Base-by-base conservation (phyloP, 169 alveolate species). In the Eimeria nieschulzi region DNA sequence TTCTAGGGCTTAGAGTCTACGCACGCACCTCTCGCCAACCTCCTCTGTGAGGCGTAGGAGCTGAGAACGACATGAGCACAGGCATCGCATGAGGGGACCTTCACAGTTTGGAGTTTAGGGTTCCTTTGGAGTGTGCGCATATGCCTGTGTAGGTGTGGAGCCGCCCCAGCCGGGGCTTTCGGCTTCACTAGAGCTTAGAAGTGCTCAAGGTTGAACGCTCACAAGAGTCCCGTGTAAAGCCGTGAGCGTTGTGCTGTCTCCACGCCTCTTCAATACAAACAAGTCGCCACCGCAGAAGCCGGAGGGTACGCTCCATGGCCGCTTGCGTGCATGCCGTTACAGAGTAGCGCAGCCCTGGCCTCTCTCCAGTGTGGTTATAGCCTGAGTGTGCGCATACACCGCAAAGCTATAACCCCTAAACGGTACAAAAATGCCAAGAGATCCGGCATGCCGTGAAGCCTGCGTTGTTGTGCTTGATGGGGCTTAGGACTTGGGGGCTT, bases 241-340 rank as follows among this genome's bases (percentile, higher is more conserved):
- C 88, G 59, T 82, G 91, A 33, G 91, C 83, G 53, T 39, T 78
- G 83, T 88, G 93, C 59, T 88, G 93, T n/a, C 83, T 61, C 83
- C 85, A 33, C 64, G 93, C 93, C 83, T 88, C 93, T 61, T 88
- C 93, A 25, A 88, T 83, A 73, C 90, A 76, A 21, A 83, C 87
- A 3, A 88, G 84, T 5, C 93, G 61, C 93, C 93, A 88, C 83
- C 85, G 85, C 25, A 88, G 39, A 59, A 88, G 72, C 71, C 83
- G 56, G 46, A 88, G 80, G 21, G 93, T 90, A 83, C 78, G 76
- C 53, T 88, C 93, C 39, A 75, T 25, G n/a, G 90, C 68, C 54
- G 76, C 90, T 25, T 88, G 90, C 54, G 88, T 53, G 83, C 90
- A 53, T 21, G 93, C 93, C 63, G 59, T 75, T 51, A 82, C 80